phyloP scores from a whole-genome alignment of 495 filamentous ascomycete genomes.

The Penicillium angulare region DNA sequence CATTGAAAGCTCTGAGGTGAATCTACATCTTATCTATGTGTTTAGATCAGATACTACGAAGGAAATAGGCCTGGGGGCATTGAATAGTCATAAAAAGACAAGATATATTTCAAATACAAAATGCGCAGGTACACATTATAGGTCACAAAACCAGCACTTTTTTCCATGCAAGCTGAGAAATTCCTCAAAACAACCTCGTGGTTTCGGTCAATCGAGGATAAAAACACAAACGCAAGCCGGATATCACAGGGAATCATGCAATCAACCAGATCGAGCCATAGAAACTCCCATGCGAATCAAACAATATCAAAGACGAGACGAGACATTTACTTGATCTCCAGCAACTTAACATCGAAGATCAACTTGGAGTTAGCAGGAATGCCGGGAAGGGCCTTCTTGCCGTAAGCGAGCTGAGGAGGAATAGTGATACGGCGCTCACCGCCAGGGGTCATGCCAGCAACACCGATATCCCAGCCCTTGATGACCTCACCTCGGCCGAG shows the following conservation, averaged over 20 bases:
- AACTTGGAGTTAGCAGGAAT: conserved; percentile 90
- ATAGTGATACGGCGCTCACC: conserved; percentile 90
- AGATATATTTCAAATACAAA: neutral
- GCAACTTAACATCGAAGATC: conserved; percentile 88
- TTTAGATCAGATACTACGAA: too few species aligned
- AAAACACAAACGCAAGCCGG: conserved; percentile 45
- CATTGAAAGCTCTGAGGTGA: too few species aligned
- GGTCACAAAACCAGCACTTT: conserved; percentile 22
- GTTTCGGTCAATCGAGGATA: conserved; percentile 33
- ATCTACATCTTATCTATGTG: too few species aligned
- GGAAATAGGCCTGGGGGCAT: too few species aligned
- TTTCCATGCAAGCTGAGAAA: conserved; percentile 34
- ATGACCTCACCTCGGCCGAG: conserved; percentile 93
- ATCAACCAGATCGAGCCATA: conserved; percentile 29
- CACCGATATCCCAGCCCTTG: conserved; percentile 96
- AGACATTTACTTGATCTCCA: conserved; percentile 59
- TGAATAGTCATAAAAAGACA: neutral
- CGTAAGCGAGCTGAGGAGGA: conserved; percentile 82
- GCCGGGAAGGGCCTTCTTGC: conserved; percentile 69
- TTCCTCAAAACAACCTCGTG: too few species aligned
- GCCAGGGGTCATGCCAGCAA: conserved; percentile 87
- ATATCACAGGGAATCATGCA: conserved; percentile 43
- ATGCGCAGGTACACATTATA: conserved; percentile 13
- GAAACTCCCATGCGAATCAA: conserved; percentile 33
- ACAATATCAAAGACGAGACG: conserved; percentile 16